A percentile compares a stretch with the other conserved stretches of the same genome.
phyloP scores from a whole-genome alignment of 2,329 filamentous ascomycete genomes.

The Penicillium italicum region DNA sequence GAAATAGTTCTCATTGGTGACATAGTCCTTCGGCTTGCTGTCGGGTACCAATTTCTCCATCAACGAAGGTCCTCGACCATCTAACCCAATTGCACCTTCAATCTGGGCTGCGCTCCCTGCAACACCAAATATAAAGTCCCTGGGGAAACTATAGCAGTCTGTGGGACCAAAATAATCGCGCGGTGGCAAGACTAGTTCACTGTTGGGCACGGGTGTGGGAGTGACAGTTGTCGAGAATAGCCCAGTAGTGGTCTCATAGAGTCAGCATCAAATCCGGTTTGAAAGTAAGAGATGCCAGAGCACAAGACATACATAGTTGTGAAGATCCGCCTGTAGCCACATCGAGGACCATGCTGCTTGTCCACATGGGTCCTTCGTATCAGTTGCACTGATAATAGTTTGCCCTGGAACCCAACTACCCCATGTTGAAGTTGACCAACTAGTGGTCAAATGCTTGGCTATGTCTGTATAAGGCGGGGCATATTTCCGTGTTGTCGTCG shows the following conservation, averaged over 20 bases:
- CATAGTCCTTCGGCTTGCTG: slow-evolving; percentile 43
- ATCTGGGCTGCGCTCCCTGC: slow-evolving; percentile 45
- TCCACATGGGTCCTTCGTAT: slow-evolving; percentile 32
- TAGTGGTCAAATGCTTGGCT: slow-evolving; percentile 22
- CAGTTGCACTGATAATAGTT: slow-evolving; percentile 27
- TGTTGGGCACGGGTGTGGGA: slow-evolving; percentile 54
- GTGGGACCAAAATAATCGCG: slow-evolving; percentile 48
- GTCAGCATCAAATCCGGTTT: not conserved
- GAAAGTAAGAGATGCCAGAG: not conserved
- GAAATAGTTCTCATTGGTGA: slow-evolving; percentile 51
- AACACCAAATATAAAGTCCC: slow-evolving; percentile 45
- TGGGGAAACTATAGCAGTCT: slow-evolving; percentile 34
- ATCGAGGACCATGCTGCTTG: slow-evolving; percentile 38
- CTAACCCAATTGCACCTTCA: slow-evolving; percentile 43
- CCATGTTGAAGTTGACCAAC: slow-evolving; percentile 31
- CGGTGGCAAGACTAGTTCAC: slow-evolving; percentile 55
- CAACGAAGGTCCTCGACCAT: slow-evolving; percentile 40
- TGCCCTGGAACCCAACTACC: slow-evolving; percentile 34
- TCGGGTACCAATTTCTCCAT: slow-evolving; percentile 38
- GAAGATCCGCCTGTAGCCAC: slow-evolving; percentile 30
- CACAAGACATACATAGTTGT: slow-evolving; percentile 27
- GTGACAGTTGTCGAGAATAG: slow-evolving; percentile 52
- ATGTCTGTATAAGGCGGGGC: slow-evolving; percentile 27
- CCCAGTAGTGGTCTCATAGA: slow-evolving; percentile 27
- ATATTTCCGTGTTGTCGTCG: slow-evolving; percentile 30